phyloP scores from a whole-genome alignment of 352 stramenopile genomes.

The Phytophthora pinifolia region DNA sequence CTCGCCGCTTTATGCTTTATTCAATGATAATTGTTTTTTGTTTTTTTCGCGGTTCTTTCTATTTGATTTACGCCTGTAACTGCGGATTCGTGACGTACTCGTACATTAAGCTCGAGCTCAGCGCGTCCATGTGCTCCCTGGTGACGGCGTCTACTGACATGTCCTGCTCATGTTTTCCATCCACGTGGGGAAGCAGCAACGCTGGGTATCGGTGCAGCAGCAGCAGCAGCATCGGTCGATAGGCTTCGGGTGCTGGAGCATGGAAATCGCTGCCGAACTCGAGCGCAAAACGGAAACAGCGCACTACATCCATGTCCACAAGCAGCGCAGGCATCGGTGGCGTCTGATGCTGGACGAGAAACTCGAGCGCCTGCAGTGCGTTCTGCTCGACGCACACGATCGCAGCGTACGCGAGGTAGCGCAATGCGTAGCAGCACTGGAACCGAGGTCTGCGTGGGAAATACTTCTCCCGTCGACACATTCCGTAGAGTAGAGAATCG shows the following conservation, averaged over 20 bases:
- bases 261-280: conserved; percentile 36
- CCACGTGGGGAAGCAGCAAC: conserved; percentile 27
- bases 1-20: conserved; percentile 26
- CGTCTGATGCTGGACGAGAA: conserved; percentile 21
- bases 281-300: conserved; percentile 38
- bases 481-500: conserved; percentile 28
- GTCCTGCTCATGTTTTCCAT: conserved; percentile 12
- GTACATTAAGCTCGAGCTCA: conserved; percentile 54
- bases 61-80: conserved; percentile 11
- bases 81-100: conserved; percentile 43
- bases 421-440: conserved; percentile 38
- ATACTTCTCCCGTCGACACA: conserved; percentile 35
- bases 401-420: conserved; percentile 44
- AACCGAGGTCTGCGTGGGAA: conserved; percentile 31
- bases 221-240: conserved; percentile 43
- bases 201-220: conserved; percentile 30
- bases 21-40: conserved; percentile 34
- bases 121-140: conserved; percentile 28
- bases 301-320: conserved; percentile 38
- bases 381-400: conserved; percentile 49
- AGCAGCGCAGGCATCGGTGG: conserved; percentile 21
- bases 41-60: no score
- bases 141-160: conserved; percentile 2
- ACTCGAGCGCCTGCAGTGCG: conserved; percentile 30
- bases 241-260: conserved; percentile 28